These are phyloP conservation scores for Lactarius hengduanensis DNA, from an alignment of 768 basidiomycete genomes.

Conservation along the genomic window DNA sequence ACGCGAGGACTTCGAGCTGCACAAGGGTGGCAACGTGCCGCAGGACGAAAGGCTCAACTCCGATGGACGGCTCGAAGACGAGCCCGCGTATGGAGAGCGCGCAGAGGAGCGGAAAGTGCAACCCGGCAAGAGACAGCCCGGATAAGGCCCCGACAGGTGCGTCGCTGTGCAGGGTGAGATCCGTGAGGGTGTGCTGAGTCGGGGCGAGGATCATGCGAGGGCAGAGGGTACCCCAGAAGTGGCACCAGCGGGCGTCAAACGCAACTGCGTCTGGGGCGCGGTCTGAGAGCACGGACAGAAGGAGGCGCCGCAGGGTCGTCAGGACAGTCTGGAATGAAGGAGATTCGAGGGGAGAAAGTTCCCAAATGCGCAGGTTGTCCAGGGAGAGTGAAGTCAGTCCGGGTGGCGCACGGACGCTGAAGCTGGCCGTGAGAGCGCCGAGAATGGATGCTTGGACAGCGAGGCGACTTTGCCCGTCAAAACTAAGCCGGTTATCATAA, in stretches of 20 bases:
- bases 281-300: neutral
- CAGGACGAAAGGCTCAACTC: neutral
- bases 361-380: neutral
- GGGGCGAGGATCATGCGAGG: neutral
- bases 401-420: neutral
- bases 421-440: neutral
- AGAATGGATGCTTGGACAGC: neutral
- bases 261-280: neutral
- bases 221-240: neutral
- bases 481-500: neutral
- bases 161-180: conserved; percentile 8
- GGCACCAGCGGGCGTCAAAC: neutral
- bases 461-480: neutral
- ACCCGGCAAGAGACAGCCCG: neutral
- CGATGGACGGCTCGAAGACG: neutral
- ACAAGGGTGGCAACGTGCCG: neutral
- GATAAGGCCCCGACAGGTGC: neutral
- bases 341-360: neutral
- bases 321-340: neutral
- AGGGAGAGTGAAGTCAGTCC: neutral
- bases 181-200: neutral
- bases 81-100: neutral
- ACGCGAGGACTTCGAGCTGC: neutral
- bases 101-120: conserved; percentile 5
- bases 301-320: neutral